These are phyloP conservation scores for Neurospora discreta DNA, from an alignment of 495 filamentous ascomycete species.

Conservation along the genomic window DNA sequence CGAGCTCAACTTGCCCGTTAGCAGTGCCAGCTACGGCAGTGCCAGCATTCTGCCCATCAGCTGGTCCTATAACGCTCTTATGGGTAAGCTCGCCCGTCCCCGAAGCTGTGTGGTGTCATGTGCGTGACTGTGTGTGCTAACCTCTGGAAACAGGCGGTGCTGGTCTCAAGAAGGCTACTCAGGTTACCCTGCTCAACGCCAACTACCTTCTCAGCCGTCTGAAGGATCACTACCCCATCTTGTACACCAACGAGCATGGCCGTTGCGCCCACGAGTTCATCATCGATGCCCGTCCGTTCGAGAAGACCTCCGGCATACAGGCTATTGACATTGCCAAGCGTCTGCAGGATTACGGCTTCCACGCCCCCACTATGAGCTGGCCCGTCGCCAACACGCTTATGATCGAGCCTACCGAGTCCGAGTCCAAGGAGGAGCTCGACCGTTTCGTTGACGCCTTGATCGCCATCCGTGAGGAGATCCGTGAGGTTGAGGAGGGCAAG, in stretches of 20 bases:
- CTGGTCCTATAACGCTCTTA: conserved; percentile 97
- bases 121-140: conserved; percentile 8
- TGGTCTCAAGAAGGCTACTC: conserved; percentile 88
- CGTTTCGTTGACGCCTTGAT: conserved; percentile 91
- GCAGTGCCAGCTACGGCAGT: conserved; percentile 81
- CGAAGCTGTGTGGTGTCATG: not conserved
- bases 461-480: conserved; percentile 78
- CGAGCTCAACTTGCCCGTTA: conserved; percentile 52
- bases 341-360: conserved; percentile 96
- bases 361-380: conserved; percentile 98
- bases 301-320: conserved; percentile 75
- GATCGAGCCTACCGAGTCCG: conserved; percentile 97
- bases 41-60: conserved; percentile 93
- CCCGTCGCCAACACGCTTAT: conserved; percentile 93
- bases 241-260: conserved; percentile 81
- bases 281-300: conserved; percentile 79
- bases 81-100: conserved; percentile 43
- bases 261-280: conserved; percentile 99
- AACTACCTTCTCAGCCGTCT: conserved; percentile 95
- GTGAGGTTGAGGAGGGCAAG: conserved; percentile 69
- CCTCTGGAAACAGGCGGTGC: conserved; percentile 41
- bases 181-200: conserved; percentile 88
- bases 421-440: conserved; percentile 88
- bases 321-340: conserved; percentile 97
- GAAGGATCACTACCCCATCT: conserved; percentile 77